Evolutionary conservation across 2,329 filamentous ascomycete species (phyloP).

Genomic region (Golovinomyces cichoracearum): DNA sequence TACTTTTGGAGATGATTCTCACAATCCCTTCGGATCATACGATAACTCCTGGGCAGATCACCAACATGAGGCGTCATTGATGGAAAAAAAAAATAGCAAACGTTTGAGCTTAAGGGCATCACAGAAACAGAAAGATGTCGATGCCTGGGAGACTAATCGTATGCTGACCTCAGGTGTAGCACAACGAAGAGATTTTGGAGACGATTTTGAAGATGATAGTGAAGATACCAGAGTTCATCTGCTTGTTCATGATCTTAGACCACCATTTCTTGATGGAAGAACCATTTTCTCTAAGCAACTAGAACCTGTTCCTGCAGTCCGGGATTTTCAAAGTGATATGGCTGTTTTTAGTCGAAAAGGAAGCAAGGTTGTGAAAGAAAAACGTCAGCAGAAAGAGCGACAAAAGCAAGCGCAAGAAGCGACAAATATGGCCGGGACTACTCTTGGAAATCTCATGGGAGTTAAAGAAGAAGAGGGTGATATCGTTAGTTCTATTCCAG

Average conservation of each 20-base stretch:
- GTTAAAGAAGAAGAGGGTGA: slow-evolving; percentile 84
- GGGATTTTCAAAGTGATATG: slow-evolving; percentile 93
- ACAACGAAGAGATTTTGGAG: slow-evolving; percentile 56
- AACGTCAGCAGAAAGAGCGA: slow-evolving; percentile 71
- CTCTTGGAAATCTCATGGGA: slow-evolving; percentile 82
- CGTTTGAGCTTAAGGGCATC: slow-evolving; percentile 46
- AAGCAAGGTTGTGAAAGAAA: slow-evolving; percentile 75
- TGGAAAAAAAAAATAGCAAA: slow-evolving; percentile 57
- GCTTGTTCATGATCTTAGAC: slow-evolving; percentile 74
- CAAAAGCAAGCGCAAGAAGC: slow-evolving; percentile 88
- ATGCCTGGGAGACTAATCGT: slow-evolving; percentile 95
- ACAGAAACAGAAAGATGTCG: slow-evolving; percentile 79
- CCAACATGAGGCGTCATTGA: slow-evolving; percentile 47
- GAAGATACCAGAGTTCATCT: slow-evolving; percentile 74
- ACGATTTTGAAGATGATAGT: slow-evolving; percentile 71
- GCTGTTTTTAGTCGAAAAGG: slow-evolving; percentile 92
- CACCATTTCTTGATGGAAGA: slow-evolving; percentile 80
- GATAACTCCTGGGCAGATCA: slow-evolving; percentile 42
- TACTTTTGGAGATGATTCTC: slow-evolving; percentile 70
- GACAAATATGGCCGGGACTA: slow-evolving; percentile 74
- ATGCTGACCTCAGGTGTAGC: slow-evolving; percentile 94
- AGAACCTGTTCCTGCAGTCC: slow-evolving; percentile 77
- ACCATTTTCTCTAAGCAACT: slow-evolving; percentile 94
- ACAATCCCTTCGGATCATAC: slow-evolving; percentile 67
- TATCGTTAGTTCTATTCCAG: slow-evolving; percentile 53